Evolutionary conservation across 352 stramenopile genomes (phyloP).

Genomic region (Globisporangium alternatum): DNA sequence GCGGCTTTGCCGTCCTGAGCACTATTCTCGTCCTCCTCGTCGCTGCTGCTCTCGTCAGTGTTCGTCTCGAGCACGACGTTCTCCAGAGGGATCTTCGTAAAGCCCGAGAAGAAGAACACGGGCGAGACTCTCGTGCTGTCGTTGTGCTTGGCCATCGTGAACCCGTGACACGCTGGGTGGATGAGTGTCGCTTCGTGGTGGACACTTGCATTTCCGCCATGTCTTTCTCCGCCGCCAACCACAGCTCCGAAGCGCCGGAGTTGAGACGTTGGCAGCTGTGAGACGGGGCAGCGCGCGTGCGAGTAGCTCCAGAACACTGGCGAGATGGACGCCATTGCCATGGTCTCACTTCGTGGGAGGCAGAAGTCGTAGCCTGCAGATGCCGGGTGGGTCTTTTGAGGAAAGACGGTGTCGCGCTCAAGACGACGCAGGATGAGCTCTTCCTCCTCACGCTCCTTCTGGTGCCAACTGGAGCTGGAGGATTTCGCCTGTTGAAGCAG

Average conservation of each 20-base stretch:
- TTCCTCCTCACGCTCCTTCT: constrained; percentile 52
- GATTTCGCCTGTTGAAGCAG: constrained; percentile 25
- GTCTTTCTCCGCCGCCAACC: not conserved
- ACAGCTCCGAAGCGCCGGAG: constrained; percentile 7
- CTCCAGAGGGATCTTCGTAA: constrained; percentile 59
- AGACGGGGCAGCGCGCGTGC: constrained; percentile 37
- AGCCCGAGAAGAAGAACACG: constrained; percentile 60
- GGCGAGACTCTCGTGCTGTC: constrained; percentile 50
- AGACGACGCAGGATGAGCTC: constrained; percentile 60
- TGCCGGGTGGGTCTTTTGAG: constrained; percentile 45
- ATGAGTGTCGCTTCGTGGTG: constrained; percentile 25
- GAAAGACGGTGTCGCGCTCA: constrained; percentile 59
- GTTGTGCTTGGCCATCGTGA: constrained; percentile 40
- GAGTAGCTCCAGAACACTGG: constrained; percentile 62
- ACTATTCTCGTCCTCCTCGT: constrained; percentile 21
- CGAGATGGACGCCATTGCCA: constrained; percentile 19
- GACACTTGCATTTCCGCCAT: not conserved
- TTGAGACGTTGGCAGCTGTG: constrained; percentile 23
- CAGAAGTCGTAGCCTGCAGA: constrained; percentile 55
- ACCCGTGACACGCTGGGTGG: constrained; percentile 62
- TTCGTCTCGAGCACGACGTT: constrained; percentile 40
- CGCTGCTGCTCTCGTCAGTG: constrained; percentile 23
- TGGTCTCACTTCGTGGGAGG: not conserved
- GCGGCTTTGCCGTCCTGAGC: constrained; percentile 1
- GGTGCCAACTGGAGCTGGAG: constrained; percentile 37